phyloP scores from a whole-genome alignment of 1,284 basidiomycete species.

The Moesziomyces parantarcticus region DNA sequence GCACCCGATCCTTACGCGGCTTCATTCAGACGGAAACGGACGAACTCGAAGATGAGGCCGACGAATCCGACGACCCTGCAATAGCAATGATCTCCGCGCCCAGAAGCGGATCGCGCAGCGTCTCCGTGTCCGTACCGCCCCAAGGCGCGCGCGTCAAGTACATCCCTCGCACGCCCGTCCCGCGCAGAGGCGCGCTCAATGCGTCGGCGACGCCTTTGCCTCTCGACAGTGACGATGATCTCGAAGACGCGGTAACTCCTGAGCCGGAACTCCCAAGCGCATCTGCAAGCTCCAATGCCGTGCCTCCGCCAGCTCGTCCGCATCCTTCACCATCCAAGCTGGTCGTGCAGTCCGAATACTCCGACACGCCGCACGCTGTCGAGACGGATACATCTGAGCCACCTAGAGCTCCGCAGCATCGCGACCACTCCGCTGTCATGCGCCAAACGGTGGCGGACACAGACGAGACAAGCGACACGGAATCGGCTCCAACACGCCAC shows the following conservation, averaged over 20 bases:
- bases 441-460: neutral
- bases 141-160: conserved; percentile 4
- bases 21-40: conserved; percentile 3
- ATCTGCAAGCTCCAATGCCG: conserved; percentile 8
- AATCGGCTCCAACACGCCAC: neutral
- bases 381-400: conserved; percentile 9
- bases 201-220: conserved; percentile 9
- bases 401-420: conserved; percentile 8
- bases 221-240: conserved; percentile 26
- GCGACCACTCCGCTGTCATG: neutral
- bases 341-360: conserved; percentile 11
- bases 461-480: neutral
- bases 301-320: conserved; percentile 2
- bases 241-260: neutral
- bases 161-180: conserved; percentile 4
- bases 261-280: conserved; percentile 5
- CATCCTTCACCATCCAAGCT: conserved; percentile 12
- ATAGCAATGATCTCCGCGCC: neutral
- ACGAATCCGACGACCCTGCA: neutral
- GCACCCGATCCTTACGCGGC: neutral
- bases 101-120: conserved; percentile 12
- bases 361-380: neutral
- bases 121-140: neutral
- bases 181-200: conserved; percentile 20
- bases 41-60: conserved; percentile 9